Evolutionary conservation across 768 basidiomycete species (phyloP), one percentile per base, ranked within the genome.

Genomic region (Pleurotus citrinopileatus): DNA sequence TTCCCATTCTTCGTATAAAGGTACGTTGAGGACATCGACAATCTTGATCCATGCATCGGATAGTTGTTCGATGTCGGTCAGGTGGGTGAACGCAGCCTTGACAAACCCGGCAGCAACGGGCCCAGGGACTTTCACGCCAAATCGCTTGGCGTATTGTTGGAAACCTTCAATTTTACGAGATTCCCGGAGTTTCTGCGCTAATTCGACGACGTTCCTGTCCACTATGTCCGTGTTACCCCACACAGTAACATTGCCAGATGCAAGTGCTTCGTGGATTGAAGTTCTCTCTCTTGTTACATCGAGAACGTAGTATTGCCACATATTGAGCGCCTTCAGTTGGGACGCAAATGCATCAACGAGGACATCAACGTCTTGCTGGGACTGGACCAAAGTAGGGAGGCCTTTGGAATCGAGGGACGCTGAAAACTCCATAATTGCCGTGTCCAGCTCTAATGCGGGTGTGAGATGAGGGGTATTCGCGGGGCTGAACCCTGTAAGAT

Each of bases 231-330:
- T 70, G 2, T 87, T 90, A 3, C 65, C 68, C 91, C 94, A 95
- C 3, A 73, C 55, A 12, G 71, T 68, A 26, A 80, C 59, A 15
- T 76, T 72, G 19, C 38, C 70, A 20, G 75, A 71, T 4, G 71
- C 60, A 27, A 96, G 71, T 2, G 82, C 83, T 0, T 76, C 69
- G 44, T 71, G 75, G 56, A 93, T 77, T 2, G 76, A 72, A 12
- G 73, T 74, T 59, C 79, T 83, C 67, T 95, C 91, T 22, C 75
- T 69, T 34, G 73, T 71, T 9, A 83, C 77, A 63, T 98, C 87
- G 46, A 98, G 75, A 17, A 95, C 89, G 66, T 98, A 99, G 73
- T 87, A 99, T 63, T 98, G 89, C 92, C 93, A 99, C 19, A 98
- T 69, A 22, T 91, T 77, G 47, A 88, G 82, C 2, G 71, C 73